Evolutionary conservation across 164 flowering plant species (phyloP), one percentile per base, ranked within the genome.

Genomic region (Vitis cinerea): DNA sequence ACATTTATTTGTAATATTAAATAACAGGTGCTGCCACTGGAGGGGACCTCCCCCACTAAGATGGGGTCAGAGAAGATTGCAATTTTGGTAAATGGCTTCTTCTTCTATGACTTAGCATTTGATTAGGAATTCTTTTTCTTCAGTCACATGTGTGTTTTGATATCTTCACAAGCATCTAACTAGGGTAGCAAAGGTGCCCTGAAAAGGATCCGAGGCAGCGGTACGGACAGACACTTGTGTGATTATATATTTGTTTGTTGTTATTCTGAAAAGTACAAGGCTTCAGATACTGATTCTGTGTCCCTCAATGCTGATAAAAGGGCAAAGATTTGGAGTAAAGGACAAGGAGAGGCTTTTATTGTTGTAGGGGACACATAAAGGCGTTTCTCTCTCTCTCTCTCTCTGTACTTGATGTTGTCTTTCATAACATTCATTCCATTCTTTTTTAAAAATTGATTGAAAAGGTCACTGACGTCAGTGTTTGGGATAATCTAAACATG

Each of bases 301-400:
- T 66, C 61, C 55, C 66, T 19, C 67, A 44, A 9, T 53, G 65
- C 44, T 17, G 37, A 50, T 29, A 27, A 50, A 7, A 15, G 52
- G 16, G 50, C 8, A 14, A 12, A 15, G 48, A 29, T 4, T 12
- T 54, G 63, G 64, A 59, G 60, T 51, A 72, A 65, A 65, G 37
- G 74, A 72, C 74, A 72, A 72, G 70, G 52, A 11, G 31, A 37
- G 11, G 64, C 70, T 63, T 64, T 71, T 68, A 16, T 29, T 55
- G 53, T 53, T 13, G 3, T 31, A 37, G 10, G 56, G 30, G 44
- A 37, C 44, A 6, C 44, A 37, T 37, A 37, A 37, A 37, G 44
- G 44, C 44, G 2, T 3, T 37, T 37, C 44, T 37, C 44, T 37
- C 27, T 37, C 44, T 37, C 44, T 37, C 44, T 37, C 52, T 69